Evolutionary conservation across 163 green algal species (phyloP), one percentile per base, ranked within the genome.

Genomic region (Prototheca cutis): DNA sequence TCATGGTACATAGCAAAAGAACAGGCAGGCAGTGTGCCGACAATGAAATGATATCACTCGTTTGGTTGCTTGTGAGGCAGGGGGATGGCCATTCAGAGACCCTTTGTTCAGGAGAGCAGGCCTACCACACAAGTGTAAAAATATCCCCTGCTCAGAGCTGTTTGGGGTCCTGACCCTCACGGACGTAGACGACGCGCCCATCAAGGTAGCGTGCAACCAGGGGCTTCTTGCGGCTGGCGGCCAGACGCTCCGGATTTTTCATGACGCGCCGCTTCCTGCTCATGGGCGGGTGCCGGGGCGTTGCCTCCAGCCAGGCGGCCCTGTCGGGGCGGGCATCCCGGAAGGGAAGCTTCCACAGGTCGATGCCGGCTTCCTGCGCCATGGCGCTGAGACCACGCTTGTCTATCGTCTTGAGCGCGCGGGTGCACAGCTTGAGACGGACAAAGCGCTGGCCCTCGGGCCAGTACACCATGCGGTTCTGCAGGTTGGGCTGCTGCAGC

Each of bases 401-500:
- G 75, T 93, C 85, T 32, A 95, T 71, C 1, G 77, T 89, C 74
- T 90, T 89, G 39, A 95, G 75, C 5, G 85, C 84, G 69, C 77
- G 73, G 32, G 84, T 87, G 67, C 64, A 84, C 24, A 92, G n/a
- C 4, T 63, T 61, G 29, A 85, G 55, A 30, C 73, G 71, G 3
- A 85, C 73, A 66, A 65, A 85, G 28, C 87, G 79, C 77, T 95
- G 75, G 36, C 80, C 82, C 40, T 87, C 72, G 25, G 83, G 76
- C 87, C 86, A 95, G 72, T 82, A 96, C 18, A 96, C 53, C 64
- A 74, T 87, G 75, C 91, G 91, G 36, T 84, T 66, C 69, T 94
- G 93, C 58, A 99, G 77, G 82, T 99, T 99, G 34, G 81, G 78
- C 57, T 94, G 70, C 77, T 99, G 93, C 71, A 91, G 83, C 68